These are phyloP conservation scores for Ceratorhiza oryzae-sativae DNA, from an alignment of 1,284 basidiomycete species.

Conservation along the genomic window DNA sequence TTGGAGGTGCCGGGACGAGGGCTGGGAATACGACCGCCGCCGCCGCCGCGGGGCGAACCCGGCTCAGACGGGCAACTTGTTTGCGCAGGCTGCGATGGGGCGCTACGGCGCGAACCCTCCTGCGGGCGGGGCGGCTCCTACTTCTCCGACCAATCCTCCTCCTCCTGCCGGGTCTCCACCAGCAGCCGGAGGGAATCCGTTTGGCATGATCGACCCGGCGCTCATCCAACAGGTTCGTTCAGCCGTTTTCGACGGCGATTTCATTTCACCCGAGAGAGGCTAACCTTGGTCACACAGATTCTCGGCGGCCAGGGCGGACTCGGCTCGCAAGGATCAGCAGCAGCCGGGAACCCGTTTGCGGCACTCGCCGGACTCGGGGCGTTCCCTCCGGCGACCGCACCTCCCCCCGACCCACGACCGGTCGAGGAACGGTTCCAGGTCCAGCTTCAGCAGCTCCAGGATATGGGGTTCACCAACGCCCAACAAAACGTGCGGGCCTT, in stretches of 20 bases:
- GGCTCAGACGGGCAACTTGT: constrained; percentile 48
- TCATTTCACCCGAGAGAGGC: too few species aligned
- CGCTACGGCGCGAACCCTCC: constrained; percentile 27
- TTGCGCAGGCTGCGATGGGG: constrained; percentile 37
- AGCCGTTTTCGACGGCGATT: too few species aligned
- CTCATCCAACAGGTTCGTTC: constrained; percentile 38
- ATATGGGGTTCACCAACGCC: constrained; percentile 86
- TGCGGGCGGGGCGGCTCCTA: neutral
- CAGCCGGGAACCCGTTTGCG: constrained; percentile 37
- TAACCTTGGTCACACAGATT: constrained; percentile 22
- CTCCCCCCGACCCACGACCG: constrained; percentile 70
- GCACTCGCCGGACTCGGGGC: constrained; percentile 48
- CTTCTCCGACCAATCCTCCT: too few species aligned
- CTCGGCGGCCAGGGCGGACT: constrained; percentile 40
- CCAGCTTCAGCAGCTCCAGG: constrained; percentile 75
- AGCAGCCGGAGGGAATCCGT: neutral
- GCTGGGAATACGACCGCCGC: neutral
- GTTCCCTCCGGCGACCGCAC: constrained; percentile 40
- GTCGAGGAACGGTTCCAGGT: constrained; percentile 89
- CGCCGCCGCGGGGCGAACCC: too few species aligned
- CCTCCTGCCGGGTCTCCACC: constrained; percentile 18
- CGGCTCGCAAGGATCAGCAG: constrained; percentile 8
- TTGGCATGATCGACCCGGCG: constrained; percentile 43
- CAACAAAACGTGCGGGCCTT: constrained; percentile 88
- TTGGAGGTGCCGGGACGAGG: constrained; percentile 42